A percentile compares a stretch with the other conserved stretches of the same genome.
These are phyloP conservation scores for Yarrowia sp. DNA, from an alignment of 805 yeast genomes.

Conservation along the genomic window DNA sequence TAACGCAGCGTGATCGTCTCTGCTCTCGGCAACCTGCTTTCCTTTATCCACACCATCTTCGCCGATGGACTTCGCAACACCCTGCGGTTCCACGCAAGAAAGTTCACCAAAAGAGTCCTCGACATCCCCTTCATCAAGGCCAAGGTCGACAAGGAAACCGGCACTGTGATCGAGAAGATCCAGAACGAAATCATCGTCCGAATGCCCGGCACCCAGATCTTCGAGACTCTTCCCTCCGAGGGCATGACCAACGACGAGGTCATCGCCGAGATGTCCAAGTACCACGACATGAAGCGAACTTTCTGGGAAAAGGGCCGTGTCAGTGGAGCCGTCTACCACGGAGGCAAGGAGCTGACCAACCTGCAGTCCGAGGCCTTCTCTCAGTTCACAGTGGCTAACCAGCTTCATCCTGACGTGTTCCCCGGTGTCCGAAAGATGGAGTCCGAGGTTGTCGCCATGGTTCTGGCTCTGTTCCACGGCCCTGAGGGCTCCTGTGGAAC, in stretches of 20 bases:
- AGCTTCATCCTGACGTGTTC: slow-evolving; percentile 93
- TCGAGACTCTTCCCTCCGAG: slow-evolving; percentile 50
- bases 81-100: neutral
- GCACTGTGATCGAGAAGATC: slow-evolving; percentile 47
- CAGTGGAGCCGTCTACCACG: slow-evolving; percentile 96
- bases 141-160: slow-evolving; percentile 62
- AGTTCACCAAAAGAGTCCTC: neutral
- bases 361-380: slow-evolving; percentile 77
- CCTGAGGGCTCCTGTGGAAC: slow-evolving; percentile 76
- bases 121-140: slow-evolving; percentile 51
- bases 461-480: slow-evolving; percentile 72
- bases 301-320: slow-evolving; percentile 84
- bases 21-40: neutral
- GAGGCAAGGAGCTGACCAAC: slow-evolving; percentile 72
- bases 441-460: slow-evolving; percentile 91
- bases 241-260: slow-evolving; percentile 57
- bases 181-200: slow-evolving; percentile 60
- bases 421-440: slow-evolving; percentile 98
- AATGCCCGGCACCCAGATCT: slow-evolving; percentile 41
- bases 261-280: slow-evolving; percentile 49
- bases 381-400: slow-evolving; percentile 83
- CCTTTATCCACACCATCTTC: neutral
- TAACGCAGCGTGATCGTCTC: slow-evolving; percentile 12
- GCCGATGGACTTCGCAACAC: slow-evolving; percentile 9
- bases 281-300: slow-evolving; percentile 52